Base-by-base conservation (phyloP, 768 basidiomycete genomes). In the Exsudoporus frostii region DNA sequence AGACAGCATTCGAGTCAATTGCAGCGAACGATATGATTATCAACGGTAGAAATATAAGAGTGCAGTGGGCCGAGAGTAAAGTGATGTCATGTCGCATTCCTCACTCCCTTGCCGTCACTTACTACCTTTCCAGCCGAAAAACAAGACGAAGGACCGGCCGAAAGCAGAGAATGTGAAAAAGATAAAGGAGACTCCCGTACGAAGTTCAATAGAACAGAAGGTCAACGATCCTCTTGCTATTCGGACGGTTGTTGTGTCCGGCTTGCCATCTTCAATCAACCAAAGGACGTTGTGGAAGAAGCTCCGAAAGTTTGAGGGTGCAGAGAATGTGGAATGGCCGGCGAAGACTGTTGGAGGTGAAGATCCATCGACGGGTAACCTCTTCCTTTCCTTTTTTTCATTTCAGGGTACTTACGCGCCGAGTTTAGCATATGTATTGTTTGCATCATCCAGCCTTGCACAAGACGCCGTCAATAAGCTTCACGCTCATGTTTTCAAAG, bases 401-500 rank as follows among this genome's bases (percentile, higher is more conserved):
- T 29, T 19, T 27, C 39, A 4, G 8, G 7, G 32, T 17, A 19
- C 46, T 56, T 7, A 51, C 1, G 1, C 19, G 19, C 29, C 15
- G 17, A 32, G 19, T 39, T n/a, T 51, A 86, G 93, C 92, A 6
- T 79, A 90, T 56, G 83, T 88, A 17, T 54, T 93, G 6, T 95
- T 94, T 68, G 69, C 77, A 2, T 84, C 81, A 0, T 84, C 92
- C 2, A 74, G 76, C 7, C 69, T 79, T 25, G 93, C 95, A 0
- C 75, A 79, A 36, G 80, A 84, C 10, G 88, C 92, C 2, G 83
- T 90, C 36, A 74, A 70, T 49, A 92, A 90, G 68, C 80, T 98
- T 2, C 92, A 98, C 65, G 92, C 91, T 1, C 92, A 95, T 65
- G 88, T 94, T 27, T 96, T 88, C 80, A 95, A 96, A 66, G 92